Base-by-base conservation (phyloP, 2,329 filamentous ascomycete species). In the Diaporthe longicolla region DNA sequence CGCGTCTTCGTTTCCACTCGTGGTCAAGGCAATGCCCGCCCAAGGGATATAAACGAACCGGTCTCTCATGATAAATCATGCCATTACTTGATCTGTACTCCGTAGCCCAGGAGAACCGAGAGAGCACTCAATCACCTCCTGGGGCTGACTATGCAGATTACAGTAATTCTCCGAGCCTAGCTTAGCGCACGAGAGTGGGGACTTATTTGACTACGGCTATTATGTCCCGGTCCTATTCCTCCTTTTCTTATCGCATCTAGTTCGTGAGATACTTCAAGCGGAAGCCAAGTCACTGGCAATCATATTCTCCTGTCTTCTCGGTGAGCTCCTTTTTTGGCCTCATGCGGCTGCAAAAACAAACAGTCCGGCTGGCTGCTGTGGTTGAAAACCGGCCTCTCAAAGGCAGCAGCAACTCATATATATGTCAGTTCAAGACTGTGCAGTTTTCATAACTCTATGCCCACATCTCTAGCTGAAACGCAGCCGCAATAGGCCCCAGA, bases 211-310 rank as follows among this genome's bases (percentile, higher is more conserved):
- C 63, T 21, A 52, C 45, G 48, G 29, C 48, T 40, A n/a, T 26
- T 54, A 21, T 54, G 32, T 35, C 17, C 48, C 45, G 45, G n/a
- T 29, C 6, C 21, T 54, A n/a, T 54, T 54, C 11, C 48, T 32
- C 63, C 48, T 68, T 54, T 54, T 54, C 63, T 68, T 68, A 54
- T 68, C 63, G 10, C 21, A 26, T 17, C 45, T 24, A 21, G n/a
- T 21, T 32, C 26, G 29, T 40, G 29, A 54, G 9, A 40, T 26
- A 11, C 9, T 26, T 11, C 48, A 5, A 19, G 13, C 13, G 8
- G 13, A 32, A 50, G 35, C 29, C 45, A 54, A 17, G 32, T 11
- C n/a, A 8, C 52, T 48, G 48, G 63, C 63, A 52, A 50, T 26
- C 17, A 37, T 37, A 8, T 24, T 9, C 7, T n/a, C 13, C 24